These are phyloP conservation scores for Carex myosuroides DNA, from an alignment of 176 grass and related monocot genomes.

Conservation along the genomic window DNA sequence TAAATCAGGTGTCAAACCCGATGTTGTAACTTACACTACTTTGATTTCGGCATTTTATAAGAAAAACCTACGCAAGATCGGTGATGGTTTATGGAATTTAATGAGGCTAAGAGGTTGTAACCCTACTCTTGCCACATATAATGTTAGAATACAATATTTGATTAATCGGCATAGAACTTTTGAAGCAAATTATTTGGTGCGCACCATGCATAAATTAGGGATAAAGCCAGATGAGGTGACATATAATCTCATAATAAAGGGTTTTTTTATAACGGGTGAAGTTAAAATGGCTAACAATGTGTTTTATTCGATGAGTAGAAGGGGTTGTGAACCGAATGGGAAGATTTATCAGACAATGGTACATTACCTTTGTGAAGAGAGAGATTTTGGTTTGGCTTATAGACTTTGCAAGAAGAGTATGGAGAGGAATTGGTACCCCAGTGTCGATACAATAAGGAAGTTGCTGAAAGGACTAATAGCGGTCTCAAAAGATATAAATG, in stretches of 20 bases:
- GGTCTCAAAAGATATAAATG: slow-evolving; percentile 62
- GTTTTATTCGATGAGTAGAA: slow-evolving; percentile 62
- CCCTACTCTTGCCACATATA: slow-evolving; percentile 73
- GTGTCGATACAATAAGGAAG: slow-evolving; percentile 40
- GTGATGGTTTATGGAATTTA: slow-evolving; percentile 87
- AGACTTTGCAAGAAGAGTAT: slow-evolving; percentile 77
- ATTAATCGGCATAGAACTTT: slow-evolving; percentile 59
- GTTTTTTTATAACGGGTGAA: slow-evolving; percentile 79
- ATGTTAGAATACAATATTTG: slow-evolving; percentile 88
- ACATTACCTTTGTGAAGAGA: slow-evolving; percentile 76
- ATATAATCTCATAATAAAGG: slow-evolving; percentile 89
- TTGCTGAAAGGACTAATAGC: slow-evolving; percentile 65
- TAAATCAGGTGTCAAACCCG: slow-evolving; percentile 43
- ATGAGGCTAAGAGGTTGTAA: slow-evolving; percentile 69
- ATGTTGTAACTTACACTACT: slow-evolving; percentile 76
- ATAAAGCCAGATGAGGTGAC: slow-evolving; percentile 72
- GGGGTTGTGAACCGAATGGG: slow-evolving; percentile 62
- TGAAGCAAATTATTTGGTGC: slow-evolving; percentile 59
- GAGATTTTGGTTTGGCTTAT: slow-evolving; percentile 64
- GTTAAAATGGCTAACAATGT: slow-evolving; percentile 67
- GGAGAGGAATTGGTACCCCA: slow-evolving; percentile 79
- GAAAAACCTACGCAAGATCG: slow-evolving; percentile 43
- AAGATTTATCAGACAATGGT: slow-evolving; percentile 95
- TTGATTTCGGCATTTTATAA: slow-evolving; percentile 81
- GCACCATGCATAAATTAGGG: slow-evolving; percentile 41